These are phyloP conservation scores for Gossypium laxum DNA, from an alignment of 441 rosid genomes.

Conservation along the genomic window DNA sequence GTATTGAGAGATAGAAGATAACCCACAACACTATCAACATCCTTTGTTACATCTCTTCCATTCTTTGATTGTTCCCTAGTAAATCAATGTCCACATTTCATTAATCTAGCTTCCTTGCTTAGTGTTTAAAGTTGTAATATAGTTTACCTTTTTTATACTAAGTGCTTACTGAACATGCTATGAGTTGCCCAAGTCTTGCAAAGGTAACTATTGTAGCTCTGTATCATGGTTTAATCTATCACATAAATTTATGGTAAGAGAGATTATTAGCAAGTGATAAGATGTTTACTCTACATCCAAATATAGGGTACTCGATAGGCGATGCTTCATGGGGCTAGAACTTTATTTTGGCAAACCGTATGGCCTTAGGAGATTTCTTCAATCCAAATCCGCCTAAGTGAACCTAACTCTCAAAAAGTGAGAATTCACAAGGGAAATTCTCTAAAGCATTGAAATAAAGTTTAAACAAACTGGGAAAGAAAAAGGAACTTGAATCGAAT, in stretches of 20 bases:
- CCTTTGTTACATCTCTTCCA: conserved; percentile 22
- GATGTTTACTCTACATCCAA: neutral
- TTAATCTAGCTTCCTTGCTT: neutral
- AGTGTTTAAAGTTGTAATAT: too few species aligned
- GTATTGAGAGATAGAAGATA: conserved; percentile 16
- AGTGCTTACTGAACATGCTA: conserved; percentile 19
- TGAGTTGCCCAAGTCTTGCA: conserved; percentile 20
- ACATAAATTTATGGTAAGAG: too few species aligned
- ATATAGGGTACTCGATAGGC: neutral
- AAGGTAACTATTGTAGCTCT: conserved; percentile 15
- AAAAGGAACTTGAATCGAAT: too few species aligned
- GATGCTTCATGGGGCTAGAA: too few species aligned
- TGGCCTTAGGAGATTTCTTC: too few species aligned
- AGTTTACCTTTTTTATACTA: conserved; percentile 1
- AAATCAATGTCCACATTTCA: neutral
- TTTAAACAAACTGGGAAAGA: too few species aligned
- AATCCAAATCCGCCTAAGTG: too few species aligned
- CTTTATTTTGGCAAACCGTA: too few species aligned
- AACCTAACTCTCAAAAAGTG: too few species aligned
- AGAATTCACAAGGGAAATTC: too few species aligned
- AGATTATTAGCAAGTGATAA: too few species aligned
- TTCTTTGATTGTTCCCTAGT: conserved; percentile 6
- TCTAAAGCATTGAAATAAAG: too few species aligned
- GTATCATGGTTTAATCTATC: neutral
- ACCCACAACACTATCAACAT: conserved; percentile 7